Evolutionary conservation across 495 filamentous ascomycete species (phyloP), one percentile per base, ranked within the genome.

Genomic region (Neohortaea acidophila): DNA sequence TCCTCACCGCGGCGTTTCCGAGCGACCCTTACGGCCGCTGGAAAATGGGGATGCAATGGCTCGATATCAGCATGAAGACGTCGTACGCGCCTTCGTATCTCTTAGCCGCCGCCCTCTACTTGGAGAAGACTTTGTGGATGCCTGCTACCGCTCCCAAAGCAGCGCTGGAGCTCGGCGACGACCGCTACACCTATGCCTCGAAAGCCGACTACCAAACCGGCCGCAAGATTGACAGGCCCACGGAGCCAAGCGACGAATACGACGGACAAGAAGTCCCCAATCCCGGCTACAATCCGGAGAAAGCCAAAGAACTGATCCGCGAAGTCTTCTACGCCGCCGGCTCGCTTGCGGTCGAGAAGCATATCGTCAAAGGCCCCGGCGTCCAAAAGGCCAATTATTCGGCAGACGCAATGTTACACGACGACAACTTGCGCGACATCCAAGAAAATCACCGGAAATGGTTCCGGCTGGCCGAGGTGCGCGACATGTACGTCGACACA

Each of bases 21-120:
- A 5, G 1, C 0, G 42, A 36, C 12, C 31, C 37, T 17, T 12
- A 28, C 2, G 14, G 25, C 3, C 36, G 47, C 28, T 20, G 25
- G 21, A 11, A 29, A n/a, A 13, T 50, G 21, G 47, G 42, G 11
- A 2, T 33, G 2, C 20, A n/a, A 23, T 50, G 47, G 47, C 32
- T 45, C 21, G 12, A 45, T 6, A 9, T 41, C 21, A 43, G 42
- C 8, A 38, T 33, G 12, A 4, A 17, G 7, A 2, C 6, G 12
- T 15, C 10, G 2, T 45, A 45, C 33, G 47, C 42, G 8, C 47
- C 47, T 1, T 40, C 47, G 11, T 38, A 21, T 23, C 47, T 50
- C 26, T 11, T 28, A 3, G 21, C 26, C 0, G 38, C 42, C 7
- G 11, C 20, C 11, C 14, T 50, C 22, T 5, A 25, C 8, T 21